Percentiles rank a stretch among this genome's conserved stretches.
Evolutionary conservation across 2,329 filamentous ascomycete species (phyloP).

Genomic region (Ophiostoma ulmi): DNA sequence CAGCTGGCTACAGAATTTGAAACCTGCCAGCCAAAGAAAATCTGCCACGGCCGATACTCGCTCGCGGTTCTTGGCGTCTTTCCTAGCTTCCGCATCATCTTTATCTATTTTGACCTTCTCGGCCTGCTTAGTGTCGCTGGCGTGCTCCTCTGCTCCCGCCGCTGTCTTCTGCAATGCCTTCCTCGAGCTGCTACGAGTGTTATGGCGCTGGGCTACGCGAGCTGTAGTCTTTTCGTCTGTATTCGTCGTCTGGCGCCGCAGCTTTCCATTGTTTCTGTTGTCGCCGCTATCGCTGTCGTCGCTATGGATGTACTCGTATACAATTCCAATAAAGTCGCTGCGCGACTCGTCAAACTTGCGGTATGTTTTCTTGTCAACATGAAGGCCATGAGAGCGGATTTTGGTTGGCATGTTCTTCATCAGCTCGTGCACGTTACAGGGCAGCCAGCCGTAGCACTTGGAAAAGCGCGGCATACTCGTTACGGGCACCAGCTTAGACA

Average conservation of each 20-base stretch:
- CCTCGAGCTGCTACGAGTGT: neutral
- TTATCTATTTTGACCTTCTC: too few relatives aligned
- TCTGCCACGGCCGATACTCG: slow-evolving; percentile 15
- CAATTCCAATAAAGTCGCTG: slow-evolving; percentile 20
- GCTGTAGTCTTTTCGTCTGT: neutral
- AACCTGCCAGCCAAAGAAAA: slow-evolving; percentile 18
- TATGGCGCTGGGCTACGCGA: neutral
- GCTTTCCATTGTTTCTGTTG: neutral
- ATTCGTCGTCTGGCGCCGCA: neutral
- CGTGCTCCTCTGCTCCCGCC: neutral
- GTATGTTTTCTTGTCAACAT: neutral
- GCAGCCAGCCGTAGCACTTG: slow-evolving; percentile 21
- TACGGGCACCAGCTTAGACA: slow-evolving; percentile 5
- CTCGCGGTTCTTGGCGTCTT: slow-evolving; percentile 14
- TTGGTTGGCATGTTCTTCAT: slow-evolving; percentile 17
- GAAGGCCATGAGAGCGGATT: neutral
- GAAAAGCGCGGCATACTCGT: slow-evolving; percentile 22
- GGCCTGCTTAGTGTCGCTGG: neutral
- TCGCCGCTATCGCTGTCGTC: slow-evolving; percentile 11
- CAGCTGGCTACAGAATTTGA: slow-evolving; percentile 11
- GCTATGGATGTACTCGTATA: slow-evolving; percentile 21
- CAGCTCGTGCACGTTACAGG: slow-evolving; percentile 20
- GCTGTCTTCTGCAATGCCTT: neutral
- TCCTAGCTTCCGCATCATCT: neutral
- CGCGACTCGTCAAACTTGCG: slow-evolving; percentile 13